These are phyloP conservation scores for Phytophthora hibernalis DNA, from an alignment of 352 stramenopile species.

Conservation along the genomic window DNA sequence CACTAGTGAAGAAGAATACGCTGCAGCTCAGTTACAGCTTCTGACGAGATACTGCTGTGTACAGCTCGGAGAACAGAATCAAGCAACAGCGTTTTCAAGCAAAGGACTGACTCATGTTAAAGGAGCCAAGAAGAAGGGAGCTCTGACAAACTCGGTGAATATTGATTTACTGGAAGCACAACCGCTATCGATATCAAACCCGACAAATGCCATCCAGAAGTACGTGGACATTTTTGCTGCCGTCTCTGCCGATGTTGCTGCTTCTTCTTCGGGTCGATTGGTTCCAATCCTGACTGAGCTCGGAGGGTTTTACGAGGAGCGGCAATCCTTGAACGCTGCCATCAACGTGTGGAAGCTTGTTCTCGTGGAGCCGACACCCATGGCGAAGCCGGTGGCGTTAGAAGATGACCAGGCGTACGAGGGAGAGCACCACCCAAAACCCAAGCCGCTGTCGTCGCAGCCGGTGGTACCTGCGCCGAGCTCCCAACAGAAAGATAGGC, in stretches of 20 bases:
- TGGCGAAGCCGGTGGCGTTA: no score
- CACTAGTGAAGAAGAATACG: conserved; percentile 15
- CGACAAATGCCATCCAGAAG: conserved; percentile 32
- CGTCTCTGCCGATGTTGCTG: conserved; percentile 14
- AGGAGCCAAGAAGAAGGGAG: conserved; percentile 5
- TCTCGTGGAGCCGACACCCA: no score
- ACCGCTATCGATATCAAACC: conserved; percentile 40
- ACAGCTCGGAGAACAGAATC: conserved; percentile 34
- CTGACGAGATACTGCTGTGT: conserved; percentile 52
- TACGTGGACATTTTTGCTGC: conserved; percentile 41
- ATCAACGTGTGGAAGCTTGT: conserved; percentile 77
- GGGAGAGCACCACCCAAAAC: no score
- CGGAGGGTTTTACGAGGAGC: conserved; percentile 60
- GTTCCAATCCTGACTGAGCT: conserved; percentile 67
- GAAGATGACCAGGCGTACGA: no score
- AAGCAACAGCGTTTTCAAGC: conserved; percentile 19
- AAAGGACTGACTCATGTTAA: conserved; percentile 38
- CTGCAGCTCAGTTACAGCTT: conserved; percentile 45
- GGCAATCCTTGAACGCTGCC: conserved; percentile 50
- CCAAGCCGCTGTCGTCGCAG: no score
- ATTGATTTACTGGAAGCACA: conserved; percentile 55
- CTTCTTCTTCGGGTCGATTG: conserved; percentile 27
- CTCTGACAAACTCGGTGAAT: conserved; percentile 14
- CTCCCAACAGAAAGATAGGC: no score
- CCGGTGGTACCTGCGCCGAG: no score